These are phyloP conservation scores for Peronospora belbahrii DNA, from an alignment of 352 stramenopile genomes.

Conservation along the genomic window DNA sequence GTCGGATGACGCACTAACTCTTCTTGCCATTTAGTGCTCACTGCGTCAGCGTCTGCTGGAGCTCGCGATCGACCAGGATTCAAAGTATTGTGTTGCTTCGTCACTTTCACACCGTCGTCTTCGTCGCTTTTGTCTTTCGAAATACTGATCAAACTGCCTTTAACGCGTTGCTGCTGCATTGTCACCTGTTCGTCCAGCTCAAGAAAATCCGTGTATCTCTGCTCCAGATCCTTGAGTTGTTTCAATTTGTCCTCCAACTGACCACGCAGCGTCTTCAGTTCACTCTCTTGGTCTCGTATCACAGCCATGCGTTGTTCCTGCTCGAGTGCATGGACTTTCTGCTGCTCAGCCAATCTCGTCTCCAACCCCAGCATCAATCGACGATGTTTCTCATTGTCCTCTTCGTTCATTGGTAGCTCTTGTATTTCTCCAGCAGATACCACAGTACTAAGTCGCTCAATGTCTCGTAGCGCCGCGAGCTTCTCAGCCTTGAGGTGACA, in stretches of 20 bases:
- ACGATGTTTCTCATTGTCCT: constrained; percentile 12
- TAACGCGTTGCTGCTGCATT: constrained; percentile 15
- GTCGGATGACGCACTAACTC: constrained; percentile 63
- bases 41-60: constrained; percentile 9
- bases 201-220: constrained; percentile 27
- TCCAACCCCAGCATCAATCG: constrained; percentile 36
- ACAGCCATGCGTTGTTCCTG: constrained; percentile 51
- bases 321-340: constrained; percentile 31
- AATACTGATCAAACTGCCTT: constrained; percentile 24
- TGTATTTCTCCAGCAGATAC: neutral
- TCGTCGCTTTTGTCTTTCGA: constrained; percentile 24
- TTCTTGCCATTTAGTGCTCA: constrained; percentile 38
- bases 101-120: constrained; percentile 14
- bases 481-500: constrained; percentile 74
- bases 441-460: constrained; percentile 40
- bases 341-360: constrained; percentile 25
- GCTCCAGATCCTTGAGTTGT: constrained; percentile 24
- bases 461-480: constrained; percentile 39
- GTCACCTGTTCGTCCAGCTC: constrained; percentile 22
- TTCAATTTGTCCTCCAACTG: constrained; percentile 22
- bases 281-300: constrained; percentile 53
- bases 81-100: constrained; percentile 2
- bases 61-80: constrained; percentile 7
- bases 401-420: neutral
- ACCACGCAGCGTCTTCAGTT: constrained; percentile 31